Percentiles rank a stretch among this genome's conserved stretches.
Conservation (phyloP, 495 filamentous ascomycete species). For the Penicillium lividum region DNA sequence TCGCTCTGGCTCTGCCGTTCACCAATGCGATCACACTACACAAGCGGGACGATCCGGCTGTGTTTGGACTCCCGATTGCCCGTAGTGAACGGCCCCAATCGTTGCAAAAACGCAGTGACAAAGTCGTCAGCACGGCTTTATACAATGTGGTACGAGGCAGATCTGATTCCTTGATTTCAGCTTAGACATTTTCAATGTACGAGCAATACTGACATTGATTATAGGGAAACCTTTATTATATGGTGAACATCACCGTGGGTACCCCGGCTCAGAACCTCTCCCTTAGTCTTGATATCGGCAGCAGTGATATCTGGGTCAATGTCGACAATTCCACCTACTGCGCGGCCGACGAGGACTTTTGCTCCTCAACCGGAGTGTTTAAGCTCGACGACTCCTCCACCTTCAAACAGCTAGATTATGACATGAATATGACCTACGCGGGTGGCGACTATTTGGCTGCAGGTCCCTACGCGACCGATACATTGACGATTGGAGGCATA, state of each 20-base stretch:
- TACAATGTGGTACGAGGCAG: constrained; percentile 19
- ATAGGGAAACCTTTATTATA: constrained; percentile 61
- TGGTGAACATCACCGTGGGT: constrained; percentile 66
- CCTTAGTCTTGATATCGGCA: constrained; percentile 72
- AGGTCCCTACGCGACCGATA: constrained; percentile 80
- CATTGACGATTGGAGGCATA: constrained; percentile 60
- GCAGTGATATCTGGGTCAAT: constrained; percentile 74
- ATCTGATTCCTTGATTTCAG: background rate
- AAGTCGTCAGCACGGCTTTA: constrained; percentile 16
- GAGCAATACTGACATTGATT: constrained; percentile 10
- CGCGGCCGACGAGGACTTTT: constrained; percentile 41
- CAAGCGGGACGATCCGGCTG: constrained; percentile 36
- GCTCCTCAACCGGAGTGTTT: constrained; percentile 51
- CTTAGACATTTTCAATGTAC: too few species aligned
- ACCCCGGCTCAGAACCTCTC: constrained; percentile 60
- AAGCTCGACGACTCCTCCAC: constrained; percentile 64
- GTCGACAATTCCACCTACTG: constrained; percentile 20
- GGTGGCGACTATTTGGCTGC: constrained; percentile 63
- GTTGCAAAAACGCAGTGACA: constrained; percentile 43
- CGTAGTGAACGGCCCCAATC: constrained; percentile 21
- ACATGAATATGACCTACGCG: constrained; percentile 80
- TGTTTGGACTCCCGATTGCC: constrained; percentile 50
- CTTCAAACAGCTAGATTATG: constrained; percentile 61
- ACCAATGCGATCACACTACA: constrained; percentile 28
- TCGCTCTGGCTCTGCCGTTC: constrained; percentile 18